phyloP scores from a whole-genome alignment of 179 eudicot species.

The Vitellaria paradoxa region DNA sequence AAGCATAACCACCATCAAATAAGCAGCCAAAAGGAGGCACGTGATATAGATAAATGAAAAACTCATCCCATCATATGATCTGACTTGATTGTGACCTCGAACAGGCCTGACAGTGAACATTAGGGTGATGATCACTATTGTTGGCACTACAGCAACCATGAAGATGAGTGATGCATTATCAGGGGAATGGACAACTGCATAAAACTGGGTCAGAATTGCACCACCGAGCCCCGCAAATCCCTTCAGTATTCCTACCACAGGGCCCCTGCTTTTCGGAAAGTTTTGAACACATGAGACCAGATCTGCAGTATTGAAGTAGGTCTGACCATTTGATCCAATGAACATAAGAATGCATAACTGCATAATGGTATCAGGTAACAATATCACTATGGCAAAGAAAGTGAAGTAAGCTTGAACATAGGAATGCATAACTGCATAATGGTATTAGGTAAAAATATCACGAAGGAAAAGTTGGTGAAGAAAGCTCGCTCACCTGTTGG shows the following conservation, averaged over 20 bases:
- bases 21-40: conserved; percentile 85
- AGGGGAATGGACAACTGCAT: conserved; percentile 51
- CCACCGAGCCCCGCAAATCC: conserved; percentile 56
- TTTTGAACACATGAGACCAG: conserved; percentile 53
- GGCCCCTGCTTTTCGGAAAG: conserved; percentile 53
- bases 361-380: conserved; percentile 20
- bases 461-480: background rate
- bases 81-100: conserved; percentile 79
- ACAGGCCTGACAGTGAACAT: conserved; percentile 89
- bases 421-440: conserved; percentile 72
- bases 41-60: conserved; percentile 65
- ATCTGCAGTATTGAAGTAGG: conserved; percentile 54
- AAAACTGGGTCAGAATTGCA: conserved; percentile 46
- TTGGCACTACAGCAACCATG: conserved; percentile 96
- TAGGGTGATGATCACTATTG: conserved; percentile 69
- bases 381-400: background rate
- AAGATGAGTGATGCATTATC: conserved; percentile 84
- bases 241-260: conserved; percentile 51
- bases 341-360: conserved; percentile 82
- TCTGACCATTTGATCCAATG: conserved; percentile 51
- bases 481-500: background rate
- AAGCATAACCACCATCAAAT: conserved; percentile 89
- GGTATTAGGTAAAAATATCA: conserved; percentile 15
- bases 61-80: conserved; percentile 62
- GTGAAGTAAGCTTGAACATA: conserved; percentile 17